Base-by-base conservation (phyloP, 2,329 filamentous ascomycete species). In the Aspergillaceae sp. region DNA sequence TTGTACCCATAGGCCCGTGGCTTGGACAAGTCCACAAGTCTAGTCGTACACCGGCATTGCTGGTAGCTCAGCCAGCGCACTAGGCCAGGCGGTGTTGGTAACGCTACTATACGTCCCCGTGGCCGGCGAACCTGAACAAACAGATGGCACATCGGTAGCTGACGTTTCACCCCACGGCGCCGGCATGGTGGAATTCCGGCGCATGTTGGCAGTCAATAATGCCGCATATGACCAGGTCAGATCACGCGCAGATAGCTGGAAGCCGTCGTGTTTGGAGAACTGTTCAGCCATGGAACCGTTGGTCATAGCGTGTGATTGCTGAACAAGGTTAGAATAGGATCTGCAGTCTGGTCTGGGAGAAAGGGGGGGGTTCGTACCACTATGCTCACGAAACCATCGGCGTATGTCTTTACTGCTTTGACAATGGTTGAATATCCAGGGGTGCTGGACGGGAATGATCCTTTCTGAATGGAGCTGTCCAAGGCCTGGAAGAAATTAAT, bases 401-500 rank as follows among this genome's bases (percentile, higher is more conserved):
- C 78, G 59, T 89, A 87, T 3, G 72, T 74, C 49, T 76, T 76
- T 5, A 86, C 77, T 1, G 85, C 72, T 37, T 73, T 66, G 49
- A 80, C 67, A 43, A 89, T 74, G 2, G 71, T 64, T 0, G 69
- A 69, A 64, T 77, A 87, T 3, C 72, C 63, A 3, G 60, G 60
- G 7, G 71, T 74, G 7, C 77, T 76, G 4, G 82, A 80, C 4
- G 70, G 56, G 61, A 86, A 90, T 0, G 79, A 87, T 33, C 86
- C 86, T 1, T 71, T 65, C 1, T 76, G 65, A 7, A 80, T 73
- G 0, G 73, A 73, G 8, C 80, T 72, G 43, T 78, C 74, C 5
- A 87, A 69, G 53, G 82, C 82, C 49, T 72, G 64, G 77, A 90
- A 92, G 71, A 92, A 91, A 5, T 76, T 60, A 6, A 88, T 72